A percentile compares a stretch with the other conserved stretches of the same genome.
Evolutionary conservation across 768 basidiomycete genomes (phyloP).

Genomic region (Naganishia randhawae): DNA sequence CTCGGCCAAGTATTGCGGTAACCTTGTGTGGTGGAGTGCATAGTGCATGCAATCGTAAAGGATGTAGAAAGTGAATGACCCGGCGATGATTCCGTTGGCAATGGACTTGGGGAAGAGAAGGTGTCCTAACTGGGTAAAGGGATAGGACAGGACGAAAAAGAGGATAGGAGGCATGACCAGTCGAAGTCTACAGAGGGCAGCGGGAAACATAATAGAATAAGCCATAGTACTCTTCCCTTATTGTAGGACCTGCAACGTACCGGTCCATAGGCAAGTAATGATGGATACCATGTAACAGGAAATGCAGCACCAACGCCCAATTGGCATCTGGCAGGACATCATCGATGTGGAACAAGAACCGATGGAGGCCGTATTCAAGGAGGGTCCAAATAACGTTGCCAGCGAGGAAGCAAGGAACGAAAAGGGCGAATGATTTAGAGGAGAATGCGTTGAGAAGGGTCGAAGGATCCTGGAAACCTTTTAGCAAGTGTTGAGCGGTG

Average conservation of each 20-base stretch:
- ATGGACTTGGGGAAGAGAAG: slow-evolving; percentile 72
- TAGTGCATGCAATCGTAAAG: slow-evolving; percentile 90
- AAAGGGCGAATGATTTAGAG: slow-evolving; percentile 57
- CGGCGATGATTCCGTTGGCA: slow-evolving; percentile 88
- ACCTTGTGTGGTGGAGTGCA: slow-evolving; percentile 81
- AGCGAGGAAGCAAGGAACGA: slow-evolving; percentile 63
- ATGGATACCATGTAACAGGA: slow-evolving; percentile 89
- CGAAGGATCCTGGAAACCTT: slow-evolving; percentile 20
- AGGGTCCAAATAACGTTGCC: slow-evolving; percentile 93
- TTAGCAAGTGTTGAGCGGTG: slow-evolving; percentile 36
- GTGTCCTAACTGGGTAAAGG: slow-evolving; percentile 83
- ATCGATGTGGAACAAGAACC: slow-evolving; percentile 97
- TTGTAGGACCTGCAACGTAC: slow-evolving; percentile 54
- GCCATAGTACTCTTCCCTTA: slow-evolving; percentile 19
- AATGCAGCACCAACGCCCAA: slow-evolving; percentile 76
- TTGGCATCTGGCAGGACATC: slow-evolving; percentile 76
- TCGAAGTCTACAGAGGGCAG: slow-evolving; percentile 62
- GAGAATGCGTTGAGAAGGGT: slow-evolving; percentile 53
- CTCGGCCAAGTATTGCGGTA: slow-evolving; percentile 79
- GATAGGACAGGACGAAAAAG: slow-evolving; percentile 70
- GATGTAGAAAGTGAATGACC: slow-evolving; percentile 63
- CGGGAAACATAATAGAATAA: slow-evolving; percentile 40
- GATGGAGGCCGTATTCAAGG: slow-evolving; percentile 85
- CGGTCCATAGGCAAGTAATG: slow-evolving; percentile 97
- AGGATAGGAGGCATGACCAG: slow-evolving; percentile 94